A percentile compares a stretch with the other conserved stretches of the same genome.
Evolutionary conservation across 305 asterid species (phyloP).

Genomic region (Fraxinus latifolia): DNA sequence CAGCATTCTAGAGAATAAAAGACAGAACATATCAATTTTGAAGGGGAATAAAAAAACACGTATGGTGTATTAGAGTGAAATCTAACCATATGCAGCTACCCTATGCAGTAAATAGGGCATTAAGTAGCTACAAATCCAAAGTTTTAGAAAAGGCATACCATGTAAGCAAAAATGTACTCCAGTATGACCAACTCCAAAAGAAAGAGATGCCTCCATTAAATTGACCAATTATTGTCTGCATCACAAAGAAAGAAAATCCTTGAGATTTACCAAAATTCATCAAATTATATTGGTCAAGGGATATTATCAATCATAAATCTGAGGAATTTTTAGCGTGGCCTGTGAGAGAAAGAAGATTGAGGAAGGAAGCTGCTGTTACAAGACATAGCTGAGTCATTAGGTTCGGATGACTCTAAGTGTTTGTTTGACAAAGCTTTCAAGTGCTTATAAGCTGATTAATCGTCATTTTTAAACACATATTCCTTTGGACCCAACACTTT

Average conservation of each 20-base stretch:
- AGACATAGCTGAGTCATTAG: not conserved
- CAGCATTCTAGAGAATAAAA: not conserved
- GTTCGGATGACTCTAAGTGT: not conserved
- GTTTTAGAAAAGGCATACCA: conserved; percentile 51
- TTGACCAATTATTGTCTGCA: conserved; percentile 75
- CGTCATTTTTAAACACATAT: not conserved
- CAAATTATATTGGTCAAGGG: not conserved
- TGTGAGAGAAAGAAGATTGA: not conserved
- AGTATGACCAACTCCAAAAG: conserved; percentile 99
- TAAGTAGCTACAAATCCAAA: not conserved
- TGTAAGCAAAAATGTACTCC: conserved; percentile 98
- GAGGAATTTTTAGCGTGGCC: not conserved
- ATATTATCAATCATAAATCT: conserved; percentile 10
- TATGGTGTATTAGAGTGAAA: not conserved
- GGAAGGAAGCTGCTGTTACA: conserved; percentile 3
- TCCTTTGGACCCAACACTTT: not conserved
- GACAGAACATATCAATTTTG: conserved; percentile 1
- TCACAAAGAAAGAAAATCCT: conserved; percentile 22
- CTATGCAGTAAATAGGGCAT: not conserved
- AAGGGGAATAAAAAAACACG: not conserved
- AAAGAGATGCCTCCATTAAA: conserved; percentile 87
- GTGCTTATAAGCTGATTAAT: not conserved
- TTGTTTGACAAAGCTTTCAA: not conserved
- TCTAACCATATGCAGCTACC: conserved; percentile 3
- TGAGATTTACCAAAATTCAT: conserved; percentile 1